Evolutionary conservation across 2,329 filamentous ascomycete species (phyloP).

Genomic region (Taxawa tesnikishii): DNA sequence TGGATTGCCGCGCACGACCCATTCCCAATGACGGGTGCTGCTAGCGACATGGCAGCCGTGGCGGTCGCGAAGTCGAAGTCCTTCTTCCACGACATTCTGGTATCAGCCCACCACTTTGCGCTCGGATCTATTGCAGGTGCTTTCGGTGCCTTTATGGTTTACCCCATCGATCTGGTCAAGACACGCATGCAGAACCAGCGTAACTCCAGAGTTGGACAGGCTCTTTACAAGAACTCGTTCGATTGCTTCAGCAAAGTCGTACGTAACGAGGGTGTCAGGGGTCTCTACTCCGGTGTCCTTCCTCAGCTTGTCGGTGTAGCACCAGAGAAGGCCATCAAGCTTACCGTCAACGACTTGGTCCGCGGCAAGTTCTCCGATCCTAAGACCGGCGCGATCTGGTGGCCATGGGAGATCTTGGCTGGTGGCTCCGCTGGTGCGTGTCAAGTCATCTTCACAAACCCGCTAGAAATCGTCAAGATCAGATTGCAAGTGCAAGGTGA

Average conservation of each 20-base stretch:
- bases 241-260: conserved; percentile 93
- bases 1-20: conserved; percentile 52
- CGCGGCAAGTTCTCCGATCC: conserved; percentile 62
- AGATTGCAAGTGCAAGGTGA: conserved; percentile 95
- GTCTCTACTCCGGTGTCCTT: conserved; percentile 86
- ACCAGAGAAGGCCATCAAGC: conserved; percentile 98
- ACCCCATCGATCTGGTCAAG: conserved; percentile 97
- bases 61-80: conserved; percentile 43
- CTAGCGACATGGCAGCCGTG: conserved; percentile 34
- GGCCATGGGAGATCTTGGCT: conserved; percentile 64
- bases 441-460: conserved; percentile 97
- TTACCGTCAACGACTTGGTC: conserved; percentile 93
- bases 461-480: conserved; percentile 98
- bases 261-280: conserved; percentile 77
- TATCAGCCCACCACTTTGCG: conserved; percentile 80
- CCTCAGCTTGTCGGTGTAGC: conserved; percentile 95
- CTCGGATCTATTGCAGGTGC: conserved; percentile 86
- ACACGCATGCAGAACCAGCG: conserved; percentile 98
- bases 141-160: conserved; percentile 98
- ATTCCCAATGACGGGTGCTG: conserved; percentile 29
- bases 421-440: conserved; percentile 85
- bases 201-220: conserved; percentile 65
- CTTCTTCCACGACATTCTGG: conserved; percentile 52
- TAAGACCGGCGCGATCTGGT: conserved; percentile 59
- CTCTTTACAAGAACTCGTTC: conserved; percentile 91